Conservation (phyloP, 1,284 basidiomycete genomes). For the Fomitopsis schrenkii region DNA sequence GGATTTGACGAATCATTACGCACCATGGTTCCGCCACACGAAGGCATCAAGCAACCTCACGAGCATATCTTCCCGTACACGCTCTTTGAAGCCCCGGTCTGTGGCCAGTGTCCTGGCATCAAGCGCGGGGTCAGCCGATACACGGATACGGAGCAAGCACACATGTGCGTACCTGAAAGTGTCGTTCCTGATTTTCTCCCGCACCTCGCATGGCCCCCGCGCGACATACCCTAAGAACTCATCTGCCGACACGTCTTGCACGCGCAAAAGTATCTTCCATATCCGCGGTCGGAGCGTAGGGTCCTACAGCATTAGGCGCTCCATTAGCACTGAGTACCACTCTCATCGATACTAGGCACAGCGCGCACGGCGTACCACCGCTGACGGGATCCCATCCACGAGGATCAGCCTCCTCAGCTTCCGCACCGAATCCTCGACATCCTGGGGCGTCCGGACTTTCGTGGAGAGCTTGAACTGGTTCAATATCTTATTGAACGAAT, state of each 20-base stretch:
- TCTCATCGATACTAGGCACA: not conserved
- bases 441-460: constrained; percentile 59
- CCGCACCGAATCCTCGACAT: constrained; percentile 77
- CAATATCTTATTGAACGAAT: constrained; percentile 75
- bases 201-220: constrained; percentile 80
- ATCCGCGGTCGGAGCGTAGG: constrained; percentile 72
- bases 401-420: constrained; percentile 81
- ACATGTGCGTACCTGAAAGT: constrained; percentile 58
- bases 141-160: not conserved
- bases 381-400: constrained; percentile 82
- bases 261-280: constrained; percentile 90
- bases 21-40: constrained; percentile 90
- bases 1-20: constrained; percentile 11
- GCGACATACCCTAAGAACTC: constrained; percentile 81
- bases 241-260: constrained; percentile 72
- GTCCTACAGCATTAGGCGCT: constrained; percentile 43
- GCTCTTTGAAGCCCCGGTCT: constrained; percentile 91
- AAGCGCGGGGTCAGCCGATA: constrained; percentile 11
- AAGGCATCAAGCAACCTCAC: constrained; percentile 93
- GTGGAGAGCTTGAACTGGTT: constrained; percentile 59
- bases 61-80: constrained; percentile 95
- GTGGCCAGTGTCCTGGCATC: constrained; percentile 84
- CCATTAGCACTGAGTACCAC: not conserved
- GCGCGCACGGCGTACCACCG: constrained; percentile 37
- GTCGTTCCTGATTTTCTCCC: constrained; percentile 85